Evolutionary conservation across 2,329 filamentous ascomycete species (phyloP).

Genomic region (Exophiala dermatitidis): DNA sequence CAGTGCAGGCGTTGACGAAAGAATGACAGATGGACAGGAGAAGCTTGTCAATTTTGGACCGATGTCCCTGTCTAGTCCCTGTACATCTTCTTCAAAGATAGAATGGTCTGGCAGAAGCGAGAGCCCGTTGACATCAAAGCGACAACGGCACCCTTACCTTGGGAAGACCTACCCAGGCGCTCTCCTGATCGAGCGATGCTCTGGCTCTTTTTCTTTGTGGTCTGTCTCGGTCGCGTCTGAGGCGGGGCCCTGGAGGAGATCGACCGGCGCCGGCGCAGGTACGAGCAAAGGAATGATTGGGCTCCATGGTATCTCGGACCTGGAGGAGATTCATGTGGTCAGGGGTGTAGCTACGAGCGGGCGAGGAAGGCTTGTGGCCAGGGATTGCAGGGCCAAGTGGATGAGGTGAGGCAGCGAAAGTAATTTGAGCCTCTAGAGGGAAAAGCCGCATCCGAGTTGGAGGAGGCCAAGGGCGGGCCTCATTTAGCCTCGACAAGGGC

Average conservation of each 20-base stretch:
- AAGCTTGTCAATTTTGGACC: conserved; percentile 1
- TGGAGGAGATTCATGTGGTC: conserved; percentile 18
- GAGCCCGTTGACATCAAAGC: not conserved
- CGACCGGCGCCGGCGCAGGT: conserved; percentile 8
- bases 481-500: not conserved
- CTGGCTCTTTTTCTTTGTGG: conserved; percentile 1
- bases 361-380: conserved; percentile 1
- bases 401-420: not conserved
- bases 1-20: not conserved
- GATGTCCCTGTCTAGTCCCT: not conserved
- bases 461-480: conserved; percentile 1
- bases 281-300: conserved; percentile 12
- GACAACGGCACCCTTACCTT: not conserved
- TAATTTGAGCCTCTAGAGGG: not conserved
- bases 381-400: conserved; percentile 4
- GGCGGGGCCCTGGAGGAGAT: conserved; percentile 12
- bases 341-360: conserved; percentile 13
- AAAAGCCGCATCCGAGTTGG: not conserved
- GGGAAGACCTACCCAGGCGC: not conserved
- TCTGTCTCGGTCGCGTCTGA: conserved; percentile 11
- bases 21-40: conserved; percentile 18
- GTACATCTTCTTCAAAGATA: not conserved
- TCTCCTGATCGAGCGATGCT: not conserved
- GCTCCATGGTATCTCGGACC: conserved; percentile 1
- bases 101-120: not conserved